phyloP scores from a whole-genome alignment of 2,329 filamentous ascomycete species.

The Aspergillus proliferans region DNA sequence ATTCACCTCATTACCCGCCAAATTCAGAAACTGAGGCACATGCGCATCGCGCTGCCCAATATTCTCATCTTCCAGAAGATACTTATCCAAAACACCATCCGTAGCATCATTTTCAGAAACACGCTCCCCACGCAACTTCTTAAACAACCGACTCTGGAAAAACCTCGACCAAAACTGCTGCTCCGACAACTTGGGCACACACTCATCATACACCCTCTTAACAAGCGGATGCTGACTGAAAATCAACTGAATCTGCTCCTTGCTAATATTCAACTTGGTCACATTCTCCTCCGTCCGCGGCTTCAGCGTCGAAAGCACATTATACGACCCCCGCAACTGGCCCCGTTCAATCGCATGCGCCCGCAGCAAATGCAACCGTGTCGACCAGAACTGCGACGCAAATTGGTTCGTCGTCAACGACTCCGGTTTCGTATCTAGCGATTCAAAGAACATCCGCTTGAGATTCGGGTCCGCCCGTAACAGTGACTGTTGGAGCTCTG shows the following conservation, averaged over 20 bases:
- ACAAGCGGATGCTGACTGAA: slow-evolving; percentile 90
- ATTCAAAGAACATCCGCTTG: slow-evolving; percentile 80
- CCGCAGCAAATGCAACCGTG: slow-evolving; percentile 74
- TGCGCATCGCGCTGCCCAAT: slow-evolving; percentile 49
- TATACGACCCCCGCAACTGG: slow-evolving; percentile 85
- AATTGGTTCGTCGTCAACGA: slow-evolving; percentile 75
- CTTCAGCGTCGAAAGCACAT: slow-evolving; percentile 86
- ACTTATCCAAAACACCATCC: slow-evolving; percentile 78
- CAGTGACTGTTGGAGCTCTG: slow-evolving; percentile 78
- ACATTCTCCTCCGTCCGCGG: slow-evolving; percentile 68
- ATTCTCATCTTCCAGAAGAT: slow-evolving; percentile 66
- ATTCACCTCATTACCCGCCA: slow-evolving; percentile 93
- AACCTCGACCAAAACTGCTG: slow-evolving; percentile 88
- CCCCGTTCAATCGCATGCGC: slow-evolving; percentile 83
- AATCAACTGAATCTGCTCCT: slow-evolving; percentile 88
- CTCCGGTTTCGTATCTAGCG: slow-evolving; percentile 74
- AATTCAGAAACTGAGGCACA: slow-evolving; percentile 82
- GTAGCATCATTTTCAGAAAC: slow-evolving; percentile 69
- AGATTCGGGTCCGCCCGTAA: slow-evolving; percentile 72
- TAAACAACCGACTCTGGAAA: slow-evolving; percentile 83
- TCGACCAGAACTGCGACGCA: slow-evolving; percentile 91
- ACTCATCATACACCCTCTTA: slow-evolving; percentile 85
- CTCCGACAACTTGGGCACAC: slow-evolving; percentile 74
- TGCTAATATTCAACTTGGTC: slow-evolving; percentile 74
- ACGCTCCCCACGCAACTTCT: slow-evolving; percentile 85